Evolutionary conservation across 2,329 filamentous ascomycete genomes (phyloP).

Genomic region (Fusarium tanahbumbuense): DNA sequence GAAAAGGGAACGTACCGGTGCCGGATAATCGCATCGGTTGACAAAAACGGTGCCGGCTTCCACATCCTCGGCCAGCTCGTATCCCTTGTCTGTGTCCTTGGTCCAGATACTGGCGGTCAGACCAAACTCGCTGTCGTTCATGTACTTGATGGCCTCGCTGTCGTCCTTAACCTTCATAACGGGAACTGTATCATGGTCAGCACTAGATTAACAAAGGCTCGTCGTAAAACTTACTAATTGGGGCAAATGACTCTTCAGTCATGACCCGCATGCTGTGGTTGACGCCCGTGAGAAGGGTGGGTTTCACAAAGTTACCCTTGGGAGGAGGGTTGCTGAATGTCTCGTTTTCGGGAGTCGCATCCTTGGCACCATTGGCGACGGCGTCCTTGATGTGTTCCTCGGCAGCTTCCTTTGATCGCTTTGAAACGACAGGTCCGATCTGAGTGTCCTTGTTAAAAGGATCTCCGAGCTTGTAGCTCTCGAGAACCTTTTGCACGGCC

Average conservation of each 20-base stretch:
- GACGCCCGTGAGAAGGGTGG: slow-evolving; percentile 83
- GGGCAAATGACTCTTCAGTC: slow-evolving; percentile 92
- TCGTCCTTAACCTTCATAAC: slow-evolving; percentile 88
- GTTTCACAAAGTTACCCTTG: slow-evolving; percentile 90
- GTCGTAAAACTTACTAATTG: slow-evolving; percentile 30
- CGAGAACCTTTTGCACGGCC: slow-evolving; percentile 82
- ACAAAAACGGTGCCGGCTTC: slow-evolving; percentile 97
- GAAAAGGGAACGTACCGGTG: slow-evolving; percentile 73
- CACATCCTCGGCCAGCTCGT: slow-evolving; percentile 80
- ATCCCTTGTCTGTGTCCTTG: slow-evolving; percentile 80
- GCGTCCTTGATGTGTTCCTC: slow-evolving; percentile 85
- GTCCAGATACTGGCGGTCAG: slow-evolving; percentile 98
- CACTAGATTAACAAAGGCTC: not conserved
- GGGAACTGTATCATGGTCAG: slow-evolving; percentile 57
- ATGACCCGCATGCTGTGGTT: slow-evolving; percentile 88
- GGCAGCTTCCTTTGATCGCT: slow-evolving; percentile 80
- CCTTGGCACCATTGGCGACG: slow-evolving; percentile 82
- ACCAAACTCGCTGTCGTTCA: slow-evolving; percentile 96
- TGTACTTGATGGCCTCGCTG: slow-evolving; percentile 81
- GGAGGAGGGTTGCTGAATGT: slow-evolving; percentile 77
- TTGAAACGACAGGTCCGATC: slow-evolving; percentile 89
- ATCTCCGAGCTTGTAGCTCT: slow-evolving; percentile 87
- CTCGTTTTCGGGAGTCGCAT: slow-evolving; percentile 84
- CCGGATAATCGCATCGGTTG: slow-evolving; percentile 92
- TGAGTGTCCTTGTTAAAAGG: slow-evolving; percentile 83